phyloP scores from a whole-genome alignment of 345 rosid species.

The Salix koriyanagi region DNA sequence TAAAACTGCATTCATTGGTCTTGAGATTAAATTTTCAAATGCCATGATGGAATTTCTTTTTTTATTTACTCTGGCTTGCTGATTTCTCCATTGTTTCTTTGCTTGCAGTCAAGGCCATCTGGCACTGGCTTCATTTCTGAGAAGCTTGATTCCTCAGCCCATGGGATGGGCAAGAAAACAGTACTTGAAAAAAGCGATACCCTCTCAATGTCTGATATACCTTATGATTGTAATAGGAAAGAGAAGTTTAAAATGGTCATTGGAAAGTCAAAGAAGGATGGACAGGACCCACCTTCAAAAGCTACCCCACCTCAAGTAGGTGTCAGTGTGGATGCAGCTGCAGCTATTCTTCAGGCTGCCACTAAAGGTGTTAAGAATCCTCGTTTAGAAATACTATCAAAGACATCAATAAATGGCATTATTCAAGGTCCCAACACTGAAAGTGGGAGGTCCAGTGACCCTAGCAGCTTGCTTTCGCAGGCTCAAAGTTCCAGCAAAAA shows the following conservation, averaged over 20 bases:
- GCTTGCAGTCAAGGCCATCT: conserved; percentile 49
- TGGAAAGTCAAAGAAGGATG: conserved; percentile 62
- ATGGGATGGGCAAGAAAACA: conserved; percentile 44
- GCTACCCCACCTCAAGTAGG: conserved; percentile 44
- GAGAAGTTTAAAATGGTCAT: conserved; percentile 77
- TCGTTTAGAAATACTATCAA: conserved; percentile 46
- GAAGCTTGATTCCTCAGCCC: conserved; percentile 35
- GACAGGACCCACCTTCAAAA: conserved; percentile 48
- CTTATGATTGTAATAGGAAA: conserved; percentile 58
- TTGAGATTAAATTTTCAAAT: background rate
- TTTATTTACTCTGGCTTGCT: background rate
- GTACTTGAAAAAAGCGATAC: conserved; percentile 40
- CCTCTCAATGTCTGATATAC: conserved; percentile 47
- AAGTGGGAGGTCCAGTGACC: conserved; percentile 25
- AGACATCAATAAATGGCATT: conserved; percentile 29
- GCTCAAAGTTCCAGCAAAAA: conserved; percentile 26
- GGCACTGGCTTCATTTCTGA: conserved; percentile 37
- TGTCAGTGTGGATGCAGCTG: conserved; percentile 64
- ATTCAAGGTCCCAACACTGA: conserved; percentile 40
- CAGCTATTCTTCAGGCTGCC: conserved; percentile 90
- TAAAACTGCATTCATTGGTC: background rate
- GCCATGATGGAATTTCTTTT: background rate
- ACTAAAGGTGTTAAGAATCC: conserved; percentile 82
- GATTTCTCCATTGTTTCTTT: conserved; percentile 2
- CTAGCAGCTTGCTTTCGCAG: conserved; percentile 21